These are phyloP conservation scores for Phyllosticta paracitricarpa DNA, from an alignment of 2,329 filamentous ascomycete genomes.

Conservation along the genomic window DNA sequence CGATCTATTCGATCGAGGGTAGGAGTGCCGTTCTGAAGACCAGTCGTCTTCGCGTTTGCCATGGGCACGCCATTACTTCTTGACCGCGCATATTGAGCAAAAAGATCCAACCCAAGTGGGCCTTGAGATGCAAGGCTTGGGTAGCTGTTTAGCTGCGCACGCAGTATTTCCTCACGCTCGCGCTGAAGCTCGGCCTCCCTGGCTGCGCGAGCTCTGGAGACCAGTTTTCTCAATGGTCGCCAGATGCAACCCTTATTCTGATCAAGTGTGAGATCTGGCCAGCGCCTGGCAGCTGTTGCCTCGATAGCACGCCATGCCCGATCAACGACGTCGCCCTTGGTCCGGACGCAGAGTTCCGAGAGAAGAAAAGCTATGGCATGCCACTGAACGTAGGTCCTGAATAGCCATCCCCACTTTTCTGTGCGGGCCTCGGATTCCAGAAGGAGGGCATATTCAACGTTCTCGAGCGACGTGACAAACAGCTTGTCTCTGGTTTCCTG, in stretches of 20 bases:
- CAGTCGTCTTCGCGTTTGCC: neutral
- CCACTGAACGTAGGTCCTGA: conserved; percentile 56
- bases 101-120: conserved; percentile 4
- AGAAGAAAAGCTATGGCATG: conserved; percentile 53
- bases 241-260: conserved; percentile 44
- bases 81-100: conserved; percentile 14
- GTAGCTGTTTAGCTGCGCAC: conserved; percentile 13
- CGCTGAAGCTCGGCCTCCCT: conserved; percentile 41
- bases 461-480: conserved; percentile 62
- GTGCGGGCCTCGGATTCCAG: conserved; percentile 54
- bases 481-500: conserved; percentile 57
- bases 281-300: conserved; percentile 33
- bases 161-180: conserved; percentile 20
- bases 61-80: neutral
- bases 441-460: conserved; percentile 60
- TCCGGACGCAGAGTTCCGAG: conserved; percentile 49
- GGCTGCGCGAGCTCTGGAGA: conserved; percentile 47
- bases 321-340: conserved; percentile 47
- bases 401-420: conserved; percentile 56
- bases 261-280: conserved; percentile 21
- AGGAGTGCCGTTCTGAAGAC: neutral
- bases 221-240: conserved; percentile 51
- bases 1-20: neutral
- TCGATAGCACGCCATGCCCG: conserved; percentile 51
- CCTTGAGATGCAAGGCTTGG: conserved; percentile 12